These are phyloP conservation scores for Diphasiastrum complanatum DNA, from an alignment of 83 land plant genomes.

Conservation along the genomic window DNA sequence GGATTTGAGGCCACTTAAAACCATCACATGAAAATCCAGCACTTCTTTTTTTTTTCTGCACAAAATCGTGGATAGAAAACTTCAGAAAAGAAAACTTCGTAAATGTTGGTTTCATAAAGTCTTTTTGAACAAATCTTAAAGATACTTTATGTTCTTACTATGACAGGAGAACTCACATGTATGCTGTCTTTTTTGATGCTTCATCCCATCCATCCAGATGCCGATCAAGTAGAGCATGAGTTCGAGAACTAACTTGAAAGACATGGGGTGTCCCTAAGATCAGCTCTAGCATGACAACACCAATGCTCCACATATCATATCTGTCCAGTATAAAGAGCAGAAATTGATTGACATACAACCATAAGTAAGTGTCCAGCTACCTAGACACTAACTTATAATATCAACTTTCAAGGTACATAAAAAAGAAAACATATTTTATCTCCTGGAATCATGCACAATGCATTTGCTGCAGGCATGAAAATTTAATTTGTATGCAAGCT, in stretches of 20 bases:
- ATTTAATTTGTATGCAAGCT: background rate
- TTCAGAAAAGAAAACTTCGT: no score
- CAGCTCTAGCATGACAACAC: slow-evolving; percentile 87
- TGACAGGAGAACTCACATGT: slow-evolving; percentile 63
- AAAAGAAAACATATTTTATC: background rate
- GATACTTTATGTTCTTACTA: no score
- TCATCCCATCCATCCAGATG: slow-evolving; percentile 80
- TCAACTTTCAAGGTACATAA: no score
- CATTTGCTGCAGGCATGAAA: background rate
- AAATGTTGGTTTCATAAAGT: no score
- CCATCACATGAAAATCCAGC: no score
- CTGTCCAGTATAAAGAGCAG: slow-evolving; percentile 22
- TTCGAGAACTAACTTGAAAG: slow-evolving; percentile 63
- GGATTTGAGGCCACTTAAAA: no score
- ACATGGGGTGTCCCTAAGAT: slow-evolving; percentile 89
- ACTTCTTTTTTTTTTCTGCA: no score
- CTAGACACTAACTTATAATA: no score
- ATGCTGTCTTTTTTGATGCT: slow-evolving; percentile 59
- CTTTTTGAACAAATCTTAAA: no score
- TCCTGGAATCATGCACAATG: background rate
- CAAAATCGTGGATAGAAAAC: no score
- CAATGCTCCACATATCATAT: slow-evolving; percentile 97
- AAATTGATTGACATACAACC: no score
- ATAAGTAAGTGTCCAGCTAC: no score
- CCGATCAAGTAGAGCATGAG: slow-evolving; percentile 62